Evolutionary conservation across 2,329 filamentous ascomycete genomes (phyloP).

Genomic region (Aspergillus sp.): DNA sequence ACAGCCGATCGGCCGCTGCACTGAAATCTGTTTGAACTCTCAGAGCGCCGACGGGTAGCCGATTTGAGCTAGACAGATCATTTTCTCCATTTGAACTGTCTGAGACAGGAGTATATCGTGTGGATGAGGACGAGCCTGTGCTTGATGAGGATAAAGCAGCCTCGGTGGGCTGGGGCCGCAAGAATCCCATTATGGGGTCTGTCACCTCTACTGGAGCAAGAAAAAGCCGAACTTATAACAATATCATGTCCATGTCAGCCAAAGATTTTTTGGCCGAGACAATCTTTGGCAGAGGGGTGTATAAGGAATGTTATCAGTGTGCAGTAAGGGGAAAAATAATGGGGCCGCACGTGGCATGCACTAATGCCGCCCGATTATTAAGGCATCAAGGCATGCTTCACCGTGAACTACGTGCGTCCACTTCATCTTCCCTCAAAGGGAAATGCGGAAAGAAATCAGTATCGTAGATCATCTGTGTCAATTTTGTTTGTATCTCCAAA

Average conservation of each 20-base stretch:
- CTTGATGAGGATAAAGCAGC: slow-evolving; percentile 27
- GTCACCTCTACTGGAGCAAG: neutral
- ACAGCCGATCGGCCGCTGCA: slow-evolving; percentile 16
- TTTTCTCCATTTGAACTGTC: slow-evolving; percentile 28
- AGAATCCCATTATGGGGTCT: slow-evolving; percentile 21
- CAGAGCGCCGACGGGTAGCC: slow-evolving; percentile 20
- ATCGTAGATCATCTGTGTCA: too few species aligned
- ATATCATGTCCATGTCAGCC: neutral
- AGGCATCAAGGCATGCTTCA: neutral
- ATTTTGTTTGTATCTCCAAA: too few species aligned
- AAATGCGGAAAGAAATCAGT: too few species aligned
- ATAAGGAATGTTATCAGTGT: neutral
- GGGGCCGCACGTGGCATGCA: slow-evolving; percentile 12
- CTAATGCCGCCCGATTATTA: slow-evolving; percentile 8
- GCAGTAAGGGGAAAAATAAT: neutral
- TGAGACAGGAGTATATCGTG: slow-evolving; percentile 36
- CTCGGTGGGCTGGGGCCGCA: slow-evolving; percentile 23
- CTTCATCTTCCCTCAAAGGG: too few species aligned
- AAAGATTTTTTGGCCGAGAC: too few species aligned
- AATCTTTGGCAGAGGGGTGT: neutral
- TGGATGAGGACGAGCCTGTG: slow-evolving; percentile 21
- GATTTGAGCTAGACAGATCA: slow-evolving; percentile 11
- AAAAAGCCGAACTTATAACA: neutral
- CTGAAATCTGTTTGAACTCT: slow-evolving; percentile 37
- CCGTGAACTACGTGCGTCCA: too few species aligned